A percentile compares a stretch with the other conserved stretches of the same genome.
Evolutionary conservation across 768 basidiomycete species (phyloP).

Genomic region (Filobasidium wieringae): DNA sequence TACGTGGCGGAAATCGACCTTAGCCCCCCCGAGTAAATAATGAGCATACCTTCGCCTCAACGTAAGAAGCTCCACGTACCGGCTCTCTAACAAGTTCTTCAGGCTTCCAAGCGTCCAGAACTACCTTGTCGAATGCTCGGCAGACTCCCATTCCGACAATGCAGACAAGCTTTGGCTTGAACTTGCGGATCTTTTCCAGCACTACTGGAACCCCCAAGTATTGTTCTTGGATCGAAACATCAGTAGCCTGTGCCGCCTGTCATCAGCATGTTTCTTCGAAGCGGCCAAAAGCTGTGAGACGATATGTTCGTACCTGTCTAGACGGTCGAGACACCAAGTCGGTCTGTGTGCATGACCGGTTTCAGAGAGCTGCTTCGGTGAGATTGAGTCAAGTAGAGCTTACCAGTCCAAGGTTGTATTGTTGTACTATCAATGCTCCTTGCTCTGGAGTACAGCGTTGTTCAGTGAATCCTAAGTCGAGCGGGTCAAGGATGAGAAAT

Average conservation of each 20-base stretch:
- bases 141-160: slow-evolving; percentile 68
- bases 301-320: slow-evolving; percentile 52
- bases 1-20: no score
- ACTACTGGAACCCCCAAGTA: slow-evolving; percentile 48
- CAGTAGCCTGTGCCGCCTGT: slow-evolving; percentile 38
- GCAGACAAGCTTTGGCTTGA: slow-evolving; percentile 57
- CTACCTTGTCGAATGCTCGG: slow-evolving; percentile 37
- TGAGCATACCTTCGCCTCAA: no score
- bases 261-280: background rate
- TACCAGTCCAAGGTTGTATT: slow-evolving; percentile 57
- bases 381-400: slow-evolving; percentile 21
- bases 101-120: slow-evolving; percentile 1
- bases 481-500: no score
- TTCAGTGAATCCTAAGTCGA: no score
- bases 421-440: no score
- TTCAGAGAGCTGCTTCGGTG: background rate
- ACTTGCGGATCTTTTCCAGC: slow-evolving; percentile 49
- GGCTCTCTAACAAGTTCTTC: no score
- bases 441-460: no score
- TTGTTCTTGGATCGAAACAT: slow-evolving; percentile 37
- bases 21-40: no score
- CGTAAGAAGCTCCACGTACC: no score
- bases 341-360: slow-evolving; percentile 47
- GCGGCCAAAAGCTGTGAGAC: slow-evolving; percentile 42
- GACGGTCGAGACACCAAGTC: slow-evolving; percentile 64